Base-by-base conservation (phyloP, 768 basidiomycete genomes). In the Hericium erinaceus region DNA sequence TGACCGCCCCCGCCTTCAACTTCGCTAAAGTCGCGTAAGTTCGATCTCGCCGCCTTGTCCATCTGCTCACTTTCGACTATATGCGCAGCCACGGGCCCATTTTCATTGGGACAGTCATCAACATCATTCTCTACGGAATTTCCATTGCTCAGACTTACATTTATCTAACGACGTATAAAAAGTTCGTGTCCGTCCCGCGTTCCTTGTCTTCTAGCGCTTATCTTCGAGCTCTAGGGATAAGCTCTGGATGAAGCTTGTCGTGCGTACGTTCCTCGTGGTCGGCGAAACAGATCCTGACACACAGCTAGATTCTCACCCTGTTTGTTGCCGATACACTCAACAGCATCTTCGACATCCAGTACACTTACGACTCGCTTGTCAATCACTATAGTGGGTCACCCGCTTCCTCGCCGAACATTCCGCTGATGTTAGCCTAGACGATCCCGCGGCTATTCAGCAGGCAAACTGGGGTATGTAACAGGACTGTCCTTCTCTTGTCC, bases 121-220 rank as follows among this genome's bases (percentile, higher is more conserved):
- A 61, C 33, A 52, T 48, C 33, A 20, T 58, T 7, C 54, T 61
- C 46, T 61, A 61, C 46, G 60, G 60, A 12, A 57, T 61, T 39
- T 51, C 56, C 22, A 55, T 57, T 48, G 52, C 57, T 13, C 60
- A 61, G 20, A 58, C 52, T 20, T 61, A 33, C 54, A 44, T 61
- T 2, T 61, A 58, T 46, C 38, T 58, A 46, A 26, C 39, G n/a
- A 55, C 53, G 3, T 58, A 38, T 57, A 58, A 61, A 39, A 53
- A 54, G 60, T 61, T 18, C 37, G 56, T 38, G 33, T 24, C 37
- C 28, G 38, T 5, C 40, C 52, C 33, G n/a, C 20, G 16, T 11
- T 15, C 4, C 15, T 15, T 10, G 7, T n/a, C 26, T 24, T 22
- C 26, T 13, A 2, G 33, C 9, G 33, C 56, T 49, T 10, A 24